Base-by-base conservation (phyloP, 768 basidiomycete genomes). In the Lactarius deliciosus region DNA sequence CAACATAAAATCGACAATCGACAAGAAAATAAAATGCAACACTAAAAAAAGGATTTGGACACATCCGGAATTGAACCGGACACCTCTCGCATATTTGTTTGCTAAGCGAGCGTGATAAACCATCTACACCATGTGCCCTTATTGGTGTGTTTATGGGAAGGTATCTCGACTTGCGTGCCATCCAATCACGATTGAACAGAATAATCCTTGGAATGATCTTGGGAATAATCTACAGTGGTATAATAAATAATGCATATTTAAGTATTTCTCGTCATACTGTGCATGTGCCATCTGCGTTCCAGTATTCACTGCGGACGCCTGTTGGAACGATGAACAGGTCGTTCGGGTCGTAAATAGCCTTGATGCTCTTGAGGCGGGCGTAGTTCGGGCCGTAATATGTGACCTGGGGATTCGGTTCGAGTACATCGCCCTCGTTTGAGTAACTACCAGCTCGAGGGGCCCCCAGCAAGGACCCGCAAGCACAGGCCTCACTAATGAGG, bases 381-480 rank as follows among this genome's bases (percentile, higher is more conserved):
- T 78, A 79, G 54, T 78, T 78, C 5, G 74, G 66, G n/a, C 78
- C 78, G 66, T 72, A 79, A 69, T 77, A 76, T 2, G 75, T 75
- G n/a, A 71, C 70, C 45, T 70, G 72, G 70, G 77, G 78, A 55
- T 76, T 64, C 0, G 71, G 65, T 64, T 79, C 77, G 9, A 72
- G 65, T 2, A 70, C 60, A 40, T 79, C 78, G 9, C 72, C 79
- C 63, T 78, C 77, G 60, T 79, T 78, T 6, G 75, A 74, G 68
- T 79, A 79, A 10, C 77, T 68, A 4, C 74, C 77, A n/a, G 34
- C 73, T 73, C 28, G 73, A 68, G 6, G 68, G 40, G 7, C 63
- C 66, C 36, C 78, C 76, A 3, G 76, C 68, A 34, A 77, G 60
- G 10, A n/a, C 68, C 61, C 47, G 73, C 68, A 28, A 78, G 63